Evolutionary conservation across 1,139 yeast genomes (phyloP).

Genomic region (Saccharomyces hybrid): DNA sequence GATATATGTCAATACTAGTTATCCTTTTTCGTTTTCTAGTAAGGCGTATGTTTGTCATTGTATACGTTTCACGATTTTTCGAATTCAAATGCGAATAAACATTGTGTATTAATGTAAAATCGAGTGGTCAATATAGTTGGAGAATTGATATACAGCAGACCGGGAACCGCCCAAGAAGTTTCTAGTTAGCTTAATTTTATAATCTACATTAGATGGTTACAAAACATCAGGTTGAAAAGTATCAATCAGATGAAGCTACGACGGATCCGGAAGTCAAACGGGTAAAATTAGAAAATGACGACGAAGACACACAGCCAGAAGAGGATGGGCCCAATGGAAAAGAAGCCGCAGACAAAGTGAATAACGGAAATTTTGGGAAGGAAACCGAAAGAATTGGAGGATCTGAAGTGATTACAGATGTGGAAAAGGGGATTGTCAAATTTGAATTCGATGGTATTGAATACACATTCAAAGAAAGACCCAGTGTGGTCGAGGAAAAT

Average conservation of each 20-base stretch:
- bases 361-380: slow-evolving; percentile 15
- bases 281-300: slow-evolving; percentile 19
- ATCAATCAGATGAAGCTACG: slow-evolving; percentile 20
- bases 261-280: slow-evolving; percentile 34
- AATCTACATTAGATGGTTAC: background rate
- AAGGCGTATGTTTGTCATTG: background rate
- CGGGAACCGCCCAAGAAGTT: background rate
- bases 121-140: background rate
- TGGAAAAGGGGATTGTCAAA: slow-evolving; percentile 41
- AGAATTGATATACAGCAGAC: background rate
- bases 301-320: slow-evolving; percentile 34
- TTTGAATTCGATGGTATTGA: slow-evolving; percentile 70
- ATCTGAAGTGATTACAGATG: slow-evolving; percentile 30
- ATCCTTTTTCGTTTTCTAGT: background rate
- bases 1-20: too few species aligned
- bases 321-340: slow-evolving; percentile 21
- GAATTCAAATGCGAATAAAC: background rate
- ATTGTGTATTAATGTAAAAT: background rate
- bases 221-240: background rate
- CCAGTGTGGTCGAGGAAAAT: slow-evolving; percentile 87
- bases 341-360: background rate
- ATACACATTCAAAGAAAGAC: slow-evolving; percentile 83
- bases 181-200: background rate
- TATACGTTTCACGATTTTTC: background rate
- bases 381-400: slow-evolving; percentile 20